A percentile compares a stretch with the other conserved stretches of the same genome.
Evolutionary conservation across 2,329 filamentous ascomycete species (phyloP).

Genomic region (Claviceps sp.): DNA sequence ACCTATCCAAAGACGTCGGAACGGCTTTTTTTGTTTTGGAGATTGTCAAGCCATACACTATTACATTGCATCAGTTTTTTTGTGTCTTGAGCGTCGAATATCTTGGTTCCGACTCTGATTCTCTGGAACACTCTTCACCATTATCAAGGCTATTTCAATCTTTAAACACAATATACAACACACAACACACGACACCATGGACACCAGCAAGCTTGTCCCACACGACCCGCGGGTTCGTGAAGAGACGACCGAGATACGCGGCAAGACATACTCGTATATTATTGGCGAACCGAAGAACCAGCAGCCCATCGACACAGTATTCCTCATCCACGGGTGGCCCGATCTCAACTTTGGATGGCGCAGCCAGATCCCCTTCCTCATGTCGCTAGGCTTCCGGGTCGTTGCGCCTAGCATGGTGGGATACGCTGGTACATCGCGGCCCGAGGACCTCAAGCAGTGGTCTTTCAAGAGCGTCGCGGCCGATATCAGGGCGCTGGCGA

Average conservation of each 20-base stretch:
- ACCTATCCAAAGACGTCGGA: too few relatives aligned
- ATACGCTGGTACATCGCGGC: constrained; percentile 65
- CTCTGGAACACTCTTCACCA: too few relatives aligned
- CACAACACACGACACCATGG: constrained; percentile 22
- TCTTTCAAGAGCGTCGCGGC: constrained; percentile 57
- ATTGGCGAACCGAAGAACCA: constrained; percentile 34
- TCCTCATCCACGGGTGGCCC: constrained; percentile 64
- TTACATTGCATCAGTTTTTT: too few relatives aligned
- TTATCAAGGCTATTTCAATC: too few relatives aligned
- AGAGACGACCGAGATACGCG: constrained; percentile 49
- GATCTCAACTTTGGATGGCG: constrained; percentile 80
- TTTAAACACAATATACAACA: too few relatives aligned
- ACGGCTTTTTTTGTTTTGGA: too few relatives aligned
- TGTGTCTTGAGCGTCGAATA: too few relatives aligned
- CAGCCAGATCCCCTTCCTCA: constrained; percentile 68
- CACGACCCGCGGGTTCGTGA: constrained; percentile 55
- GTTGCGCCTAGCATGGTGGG: constrained; percentile 79
- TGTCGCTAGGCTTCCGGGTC: constrained; percentile 60
- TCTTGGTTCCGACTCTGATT: too few relatives aligned
- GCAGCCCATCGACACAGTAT: constrained; percentile 32
- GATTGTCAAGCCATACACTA: too few relatives aligned
- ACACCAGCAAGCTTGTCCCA: constrained; percentile 48
- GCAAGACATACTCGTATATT: constrained; percentile 56
- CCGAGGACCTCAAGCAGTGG: constrained; percentile 49
- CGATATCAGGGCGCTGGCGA: constrained; percentile 62